Evolutionary conservation across 495 filamentous ascomycete genomes (phyloP), one percentile per base, ranked within the genome.

Genomic region (Cryomyces antarcticus): DNA sequence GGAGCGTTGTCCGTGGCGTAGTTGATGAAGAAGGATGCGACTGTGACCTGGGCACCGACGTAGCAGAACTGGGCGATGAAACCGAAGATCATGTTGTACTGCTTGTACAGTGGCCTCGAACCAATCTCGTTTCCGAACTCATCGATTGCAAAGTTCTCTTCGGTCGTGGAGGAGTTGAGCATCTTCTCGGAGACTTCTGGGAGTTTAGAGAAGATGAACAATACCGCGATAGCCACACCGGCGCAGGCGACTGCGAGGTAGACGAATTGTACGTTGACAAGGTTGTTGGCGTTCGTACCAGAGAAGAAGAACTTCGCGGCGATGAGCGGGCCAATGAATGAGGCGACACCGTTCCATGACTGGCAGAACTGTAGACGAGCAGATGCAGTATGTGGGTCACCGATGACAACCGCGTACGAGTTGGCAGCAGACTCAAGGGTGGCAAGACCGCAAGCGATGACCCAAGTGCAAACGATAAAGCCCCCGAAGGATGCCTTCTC

Each of bases 41-140:
- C 77, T 62, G 45, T 51, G 58, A 68, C 63, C 51, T 87, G 80
- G 0, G 77, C 69, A 28, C 73, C 77, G 13, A 78, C 71, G 53
- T 84, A 85, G n/a, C 68, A 71, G 65, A 78, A 84, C 52, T 87
- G 80, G 10, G 77, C 68, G 31, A 77, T 42, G 7, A 80, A 69
- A 0, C 74, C 80, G 49, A 79, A 62, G 44, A 70, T 65, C 17
- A 87, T 48, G 38, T 49, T 53, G 38, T 46, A 51, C 41, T 55
- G 52, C 46, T 53, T 53, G 47, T 51, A 51, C 31, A 53, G 31
- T 2, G 51, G 51, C 1, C 35, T 43, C 17, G 44, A 46, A 28
- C 49, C 49, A 29, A 52, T 52, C 28, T 49, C 39, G 4, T 46
- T 30, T 33, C 49, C 49, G 34, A 49, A 17, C 9, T 33, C n/a